These are phyloP conservation scores for Aureobasidium sp. DNA, from an alignment of 2,329 filamentous ascomycete species.

Conservation along the genomic window DNA sequence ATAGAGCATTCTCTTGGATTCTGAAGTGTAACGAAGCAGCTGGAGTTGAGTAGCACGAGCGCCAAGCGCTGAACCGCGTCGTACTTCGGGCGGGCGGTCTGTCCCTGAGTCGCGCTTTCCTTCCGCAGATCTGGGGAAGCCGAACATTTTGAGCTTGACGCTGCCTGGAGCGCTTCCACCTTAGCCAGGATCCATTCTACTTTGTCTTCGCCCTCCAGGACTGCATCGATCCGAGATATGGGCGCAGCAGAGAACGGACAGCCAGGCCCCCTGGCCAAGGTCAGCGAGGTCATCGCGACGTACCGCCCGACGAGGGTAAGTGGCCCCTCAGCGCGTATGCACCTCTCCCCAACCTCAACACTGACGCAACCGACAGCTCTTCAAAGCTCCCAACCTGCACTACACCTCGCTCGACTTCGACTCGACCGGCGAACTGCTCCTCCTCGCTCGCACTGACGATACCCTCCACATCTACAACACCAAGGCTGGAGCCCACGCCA, in stretches of 20 bases:
- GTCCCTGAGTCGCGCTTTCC: conserved; percentile 5
- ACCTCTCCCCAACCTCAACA: conserved; percentile 12
- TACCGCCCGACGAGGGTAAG: conserved; percentile 75
- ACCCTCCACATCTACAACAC: conserved; percentile 94
- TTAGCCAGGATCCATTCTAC: background rate
- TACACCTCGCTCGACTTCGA: conserved; percentile 94
- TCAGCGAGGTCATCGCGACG: conserved; percentile 68
- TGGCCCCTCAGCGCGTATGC: conserved; percentile 9
- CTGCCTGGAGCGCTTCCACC: background rate
- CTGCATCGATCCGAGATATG: background rate
- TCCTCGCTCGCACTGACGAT: conserved; percentile 88
- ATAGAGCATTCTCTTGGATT: no score
- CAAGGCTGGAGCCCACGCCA: conserved; percentile 80
- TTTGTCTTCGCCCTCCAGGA: background rate
- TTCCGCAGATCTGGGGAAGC: conserved; percentile 2
- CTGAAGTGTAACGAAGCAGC: no score
- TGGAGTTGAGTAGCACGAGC: no score
- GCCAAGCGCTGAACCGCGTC: no score
- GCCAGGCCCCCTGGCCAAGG: conserved; percentile 43
- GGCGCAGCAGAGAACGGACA: conserved; percentile 14
- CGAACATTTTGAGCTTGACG: conserved; percentile 1
- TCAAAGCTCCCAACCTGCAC: conserved; percentile 39
- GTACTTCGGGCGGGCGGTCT: no score
- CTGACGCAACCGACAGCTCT: conserved; percentile 29
- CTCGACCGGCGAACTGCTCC: conserved; percentile 84